Evolutionary conservation across 805 yeast genomes (phyloP).

Genomic region (Cyberlindnera japonica): DNA sequence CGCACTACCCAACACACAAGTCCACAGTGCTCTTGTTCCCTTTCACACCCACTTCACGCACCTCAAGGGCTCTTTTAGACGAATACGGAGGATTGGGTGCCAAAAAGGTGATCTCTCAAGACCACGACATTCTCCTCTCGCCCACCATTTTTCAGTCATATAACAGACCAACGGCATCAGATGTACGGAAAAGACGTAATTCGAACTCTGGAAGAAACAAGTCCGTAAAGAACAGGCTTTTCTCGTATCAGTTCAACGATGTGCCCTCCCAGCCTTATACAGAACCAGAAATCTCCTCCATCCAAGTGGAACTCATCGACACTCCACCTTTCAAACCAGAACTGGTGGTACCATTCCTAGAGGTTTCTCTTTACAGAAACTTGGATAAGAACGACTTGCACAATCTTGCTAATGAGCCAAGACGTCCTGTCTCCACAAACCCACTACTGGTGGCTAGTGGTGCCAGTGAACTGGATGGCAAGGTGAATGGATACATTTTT

Average conservation of each 20-base stretch:
- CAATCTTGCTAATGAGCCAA: constrained; percentile 60
- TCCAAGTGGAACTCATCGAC: constrained; percentile 65
- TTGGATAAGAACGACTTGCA: constrained; percentile 55
- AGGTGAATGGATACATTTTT: constrained; percentile 69
- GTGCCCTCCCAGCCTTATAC: constrained; percentile 24
- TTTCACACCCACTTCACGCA: constrained; percentile 40
- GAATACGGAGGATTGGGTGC: constrained; percentile 42
- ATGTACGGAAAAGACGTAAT: constrained; percentile 15
- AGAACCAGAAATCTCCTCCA: constrained; percentile 56
- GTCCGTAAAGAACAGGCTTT: constrained; percentile 18
- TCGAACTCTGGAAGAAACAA: constrained; percentile 14
- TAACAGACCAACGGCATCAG: constrained; percentile 13
- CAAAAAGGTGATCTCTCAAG: constrained; percentile 31
- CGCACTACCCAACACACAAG: constrained; percentile 69
- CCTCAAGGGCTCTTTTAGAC: constrained; percentile 44
- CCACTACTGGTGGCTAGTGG: constrained; percentile 76
- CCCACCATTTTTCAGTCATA: constrained; percentile 37
- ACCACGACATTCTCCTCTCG: constrained; percentile 31
- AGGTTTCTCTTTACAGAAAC: constrained; percentile 62
- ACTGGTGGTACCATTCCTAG: constrained; percentile 71
- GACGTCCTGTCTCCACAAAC: constrained; percentile 58
- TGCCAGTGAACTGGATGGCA: constrained; percentile 71
- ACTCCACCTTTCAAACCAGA: constrained; percentile 69
- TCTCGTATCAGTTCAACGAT: constrained; percentile 19
- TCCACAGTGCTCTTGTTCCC: constrained; percentile 57